Evolutionary conservation across 1,284 basidiomycete species (phyloP), one percentile per base, ranked within the genome.

Genomic region (Ganoderma boninense): DNA sequence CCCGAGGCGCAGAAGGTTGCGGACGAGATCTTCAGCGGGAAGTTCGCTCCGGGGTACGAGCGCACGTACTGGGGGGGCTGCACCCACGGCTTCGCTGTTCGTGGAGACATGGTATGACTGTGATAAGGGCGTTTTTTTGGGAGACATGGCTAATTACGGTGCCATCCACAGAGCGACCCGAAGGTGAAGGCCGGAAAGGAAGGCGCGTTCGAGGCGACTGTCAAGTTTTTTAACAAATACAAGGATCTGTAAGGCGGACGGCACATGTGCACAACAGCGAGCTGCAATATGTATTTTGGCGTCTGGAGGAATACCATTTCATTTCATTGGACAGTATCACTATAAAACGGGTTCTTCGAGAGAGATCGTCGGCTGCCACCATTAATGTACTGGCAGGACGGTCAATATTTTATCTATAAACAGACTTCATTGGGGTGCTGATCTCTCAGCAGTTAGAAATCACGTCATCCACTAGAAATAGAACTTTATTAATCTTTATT

Each of bases 41-140:
- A 65, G 54, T 73, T 73, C 43, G 65, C 69, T 2, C 69, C 67
- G 2, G 69, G 69, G 2, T 73, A 71, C 38, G 80, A 80, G 74
- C 81, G 86, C 68, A 78, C 80, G 60, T 81, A 86, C 78, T 87
- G 83, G 77, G 76, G 79, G 2, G 85, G 86, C 0, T 86, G 84
- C 64, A 78, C 74, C 1, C 90, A 91, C 76, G 90, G 90, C 0
- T 91, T 90, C 74, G 83, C 87, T 10, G 81, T 77, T 49, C 78
- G 80, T 38, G 80, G 80, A 13, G 80, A 82, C 61, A 71, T 82
- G 66, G 79, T 79, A 60, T 43, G 77, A 71, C 18, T 10, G 20
- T 40, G 23, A 8, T 26, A 16, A 5, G 3, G 8, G 20, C 29
- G 49, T 42, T 26, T 13, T 6, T 54, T 23, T 38, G 26, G 20